Evolutionary conservation across 805 yeast species (phyloP).

Genomic region (Pichia ethanolica): DNA sequence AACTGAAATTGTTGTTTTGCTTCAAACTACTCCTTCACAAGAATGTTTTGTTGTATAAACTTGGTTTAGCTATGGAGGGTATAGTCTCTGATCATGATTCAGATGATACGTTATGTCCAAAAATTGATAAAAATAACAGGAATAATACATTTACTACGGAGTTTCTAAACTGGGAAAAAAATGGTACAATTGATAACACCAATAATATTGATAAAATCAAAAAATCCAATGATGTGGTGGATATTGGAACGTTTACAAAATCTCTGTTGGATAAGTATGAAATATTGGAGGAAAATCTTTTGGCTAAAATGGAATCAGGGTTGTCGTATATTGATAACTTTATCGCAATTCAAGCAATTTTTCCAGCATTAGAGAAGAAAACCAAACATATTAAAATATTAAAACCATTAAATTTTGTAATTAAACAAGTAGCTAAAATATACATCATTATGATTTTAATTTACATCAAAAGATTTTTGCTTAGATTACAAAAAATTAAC

Average conservation of each 20-base stretch:
- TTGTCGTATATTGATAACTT: slow-evolving; percentile 25
- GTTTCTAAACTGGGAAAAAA: not conserved
- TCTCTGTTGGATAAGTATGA: slow-evolving; percentile 8
- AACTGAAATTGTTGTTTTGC: no score
- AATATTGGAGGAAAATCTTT: slow-evolving; percentile 13
- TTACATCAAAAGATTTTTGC: slow-evolving; percentile 20
- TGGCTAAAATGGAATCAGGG: slow-evolving; percentile 18
- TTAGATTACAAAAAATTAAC: slow-evolving; percentile 19
- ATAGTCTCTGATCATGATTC: not conserved
- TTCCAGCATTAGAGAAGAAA: slow-evolving; percentile 10
- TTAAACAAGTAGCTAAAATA: slow-evolving; percentile 21
- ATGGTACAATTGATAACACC: no score
- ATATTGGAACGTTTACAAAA: no score
- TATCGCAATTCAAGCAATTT: slow-evolving; percentile 22
- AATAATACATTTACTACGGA: not conserved
- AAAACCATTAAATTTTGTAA: slow-evolving; percentile 11
- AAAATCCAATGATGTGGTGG: no score
- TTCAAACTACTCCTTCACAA: no score
- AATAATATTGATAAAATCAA: no score
- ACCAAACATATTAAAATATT: slow-evolving; percentile 3
- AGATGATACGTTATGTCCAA: not conserved
- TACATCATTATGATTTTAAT: slow-evolving; percentile 25
- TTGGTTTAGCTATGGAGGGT: not conserved
- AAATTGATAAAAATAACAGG: not conserved
- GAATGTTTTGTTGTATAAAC: no score